A percentile compares a stretch with the other conserved stretches of the same genome.
Evolutionary conservation across 2,329 filamentous ascomycete species (phyloP).

Genomic region (Curvularia sp.): DNA sequence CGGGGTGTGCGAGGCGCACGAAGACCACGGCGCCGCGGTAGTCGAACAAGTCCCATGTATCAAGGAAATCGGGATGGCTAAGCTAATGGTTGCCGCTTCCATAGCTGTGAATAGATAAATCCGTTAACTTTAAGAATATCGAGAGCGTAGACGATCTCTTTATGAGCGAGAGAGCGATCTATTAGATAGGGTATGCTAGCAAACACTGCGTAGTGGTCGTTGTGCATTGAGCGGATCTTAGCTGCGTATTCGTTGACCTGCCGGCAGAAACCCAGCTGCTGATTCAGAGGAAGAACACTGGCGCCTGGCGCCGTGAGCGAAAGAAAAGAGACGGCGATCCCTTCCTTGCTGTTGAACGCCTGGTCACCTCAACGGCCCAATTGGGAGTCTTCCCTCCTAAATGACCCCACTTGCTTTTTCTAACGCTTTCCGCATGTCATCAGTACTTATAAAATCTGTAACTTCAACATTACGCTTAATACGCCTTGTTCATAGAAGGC

Average conservation of each 20-base stretch:
- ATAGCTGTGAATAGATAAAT: neutral
- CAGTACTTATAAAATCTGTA: neutral
- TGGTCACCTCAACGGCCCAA: neutral
- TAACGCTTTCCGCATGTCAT: neutral
- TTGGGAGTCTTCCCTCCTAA: neutral
- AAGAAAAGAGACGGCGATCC: neutral
- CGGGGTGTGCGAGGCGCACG: neutral
- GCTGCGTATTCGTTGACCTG: neutral
- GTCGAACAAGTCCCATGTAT: neutral
- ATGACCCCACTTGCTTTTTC: neutral
- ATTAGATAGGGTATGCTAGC: neutral
- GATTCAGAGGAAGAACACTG: neutral
- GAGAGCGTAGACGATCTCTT: neutral
- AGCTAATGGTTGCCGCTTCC: neutral
- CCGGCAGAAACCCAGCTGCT: neutral
- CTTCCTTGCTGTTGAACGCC: neutral
- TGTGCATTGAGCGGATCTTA: neutral
- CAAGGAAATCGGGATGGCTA: neutral
- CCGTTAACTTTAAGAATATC: neutral
- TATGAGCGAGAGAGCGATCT: neutral
- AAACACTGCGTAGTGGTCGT: neutral
- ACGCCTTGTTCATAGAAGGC: neutral
- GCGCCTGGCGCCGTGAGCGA: neutral
- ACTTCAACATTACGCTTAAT: neutral
- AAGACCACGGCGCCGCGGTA: neutral